phyloP scores from a whole-genome alignment of 176 grass and related monocot species.

The Dactylis glomerata region DNA sequence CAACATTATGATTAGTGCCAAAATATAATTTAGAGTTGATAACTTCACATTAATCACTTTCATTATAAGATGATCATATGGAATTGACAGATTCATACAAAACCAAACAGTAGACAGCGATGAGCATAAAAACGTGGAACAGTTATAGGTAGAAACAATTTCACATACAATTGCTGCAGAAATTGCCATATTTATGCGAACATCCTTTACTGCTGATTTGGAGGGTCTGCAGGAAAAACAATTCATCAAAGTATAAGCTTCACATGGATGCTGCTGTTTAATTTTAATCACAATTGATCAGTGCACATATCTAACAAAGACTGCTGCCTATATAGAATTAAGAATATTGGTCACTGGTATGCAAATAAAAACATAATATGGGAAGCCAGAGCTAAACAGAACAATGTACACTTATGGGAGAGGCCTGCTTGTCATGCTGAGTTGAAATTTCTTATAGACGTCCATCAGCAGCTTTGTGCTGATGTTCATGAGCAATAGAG shows the following conservation, averaged over 20 bases:
- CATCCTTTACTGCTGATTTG: conserved; percentile 69
- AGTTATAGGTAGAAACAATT: background rate
- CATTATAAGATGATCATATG: background rate
- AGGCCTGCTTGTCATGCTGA: background rate
- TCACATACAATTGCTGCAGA: conserved; percentile 82
- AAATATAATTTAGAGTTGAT: background rate
- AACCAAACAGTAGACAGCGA: background rate
- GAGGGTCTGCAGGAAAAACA: conserved; percentile 64
- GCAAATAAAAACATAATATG: conserved; percentile 6
- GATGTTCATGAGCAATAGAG: background rate
- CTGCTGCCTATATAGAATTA: background rate
- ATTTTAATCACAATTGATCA: background rate
- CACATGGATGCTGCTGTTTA: background rate
- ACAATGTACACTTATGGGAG: background rate
- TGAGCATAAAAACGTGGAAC: background rate
- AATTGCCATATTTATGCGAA: conserved; percentile 86
- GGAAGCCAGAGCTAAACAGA: background rate
- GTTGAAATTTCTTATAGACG: background rate
- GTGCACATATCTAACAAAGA: conserved; percentile 10
- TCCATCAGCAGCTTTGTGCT: background rate
- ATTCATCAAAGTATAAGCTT: conserved; percentile 14
- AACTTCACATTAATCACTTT: background rate
- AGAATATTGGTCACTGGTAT: background rate
- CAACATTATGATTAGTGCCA: background rate
- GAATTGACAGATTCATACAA: background rate